Evolutionary conservation across 2,329 filamentous ascomycete genomes (phyloP).

Genomic region (Cercospora sojina): DNA sequence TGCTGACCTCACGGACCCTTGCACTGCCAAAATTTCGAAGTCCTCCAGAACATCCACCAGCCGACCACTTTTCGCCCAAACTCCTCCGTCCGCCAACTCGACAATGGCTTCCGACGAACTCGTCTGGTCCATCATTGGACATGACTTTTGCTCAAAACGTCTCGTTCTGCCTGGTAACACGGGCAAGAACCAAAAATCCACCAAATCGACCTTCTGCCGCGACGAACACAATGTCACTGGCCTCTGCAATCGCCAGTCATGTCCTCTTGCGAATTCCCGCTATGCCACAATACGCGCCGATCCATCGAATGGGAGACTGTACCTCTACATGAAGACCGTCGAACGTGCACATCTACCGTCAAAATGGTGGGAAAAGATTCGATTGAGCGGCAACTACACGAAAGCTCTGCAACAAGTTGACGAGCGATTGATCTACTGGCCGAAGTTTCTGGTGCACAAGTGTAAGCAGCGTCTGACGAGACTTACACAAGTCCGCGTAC

Average conservation of each 20-base stretch:
- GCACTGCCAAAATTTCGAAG: constrained; percentile 11
- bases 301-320: constrained; percentile 75
- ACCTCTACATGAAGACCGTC: constrained; percentile 95
- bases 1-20: constrained; percentile 8
- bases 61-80: background rate
- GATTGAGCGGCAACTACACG: constrained; percentile 84
- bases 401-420: constrained; percentile 87
- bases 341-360: constrained; percentile 84
- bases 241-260: constrained; percentile 82
- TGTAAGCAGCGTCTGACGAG: constrained; percentile 95
- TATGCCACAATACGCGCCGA: constrained; percentile 90
- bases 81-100: background rate
- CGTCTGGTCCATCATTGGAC: constrained; percentile 94
- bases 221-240: constrained; percentile 63
- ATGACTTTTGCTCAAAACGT: constrained; percentile 93
- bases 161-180: constrained; percentile 60
- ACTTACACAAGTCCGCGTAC: constrained; percentile 85
- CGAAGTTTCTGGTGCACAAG: constrained; percentile 89
- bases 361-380: constrained; percentile 93
- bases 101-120: constrained; percentile 90
- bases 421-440: constrained; percentile 84
- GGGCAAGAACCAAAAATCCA: constrained; percentile 56
- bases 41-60: background rate
- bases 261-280: constrained; percentile 83
- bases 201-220: constrained; percentile 91